Evolutionary conservation across 2,329 filamentous ascomycete genomes (phyloP).

Genomic region (Calonectria montana): DNA sequence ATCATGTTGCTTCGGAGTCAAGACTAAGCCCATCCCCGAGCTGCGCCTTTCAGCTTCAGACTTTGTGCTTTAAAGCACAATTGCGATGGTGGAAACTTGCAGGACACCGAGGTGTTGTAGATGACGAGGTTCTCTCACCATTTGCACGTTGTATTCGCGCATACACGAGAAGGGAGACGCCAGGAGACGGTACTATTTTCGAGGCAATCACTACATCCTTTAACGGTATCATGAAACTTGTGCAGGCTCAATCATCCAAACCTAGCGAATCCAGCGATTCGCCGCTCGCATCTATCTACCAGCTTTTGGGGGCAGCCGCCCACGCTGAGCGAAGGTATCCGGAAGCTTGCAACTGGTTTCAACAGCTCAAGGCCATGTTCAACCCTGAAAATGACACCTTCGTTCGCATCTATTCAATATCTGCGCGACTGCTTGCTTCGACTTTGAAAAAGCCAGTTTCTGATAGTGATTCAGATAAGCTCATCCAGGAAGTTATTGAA

Average conservation of each 20-base stretch:
- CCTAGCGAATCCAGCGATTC: conserved; percentile 53
- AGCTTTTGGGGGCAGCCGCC: conserved; percentile 63
- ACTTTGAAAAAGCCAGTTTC: conserved; percentile 58
- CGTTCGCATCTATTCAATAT: conserved; percentile 62
- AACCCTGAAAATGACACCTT: conserved; percentile 56
- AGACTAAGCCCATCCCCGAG: conserved; percentile 67
- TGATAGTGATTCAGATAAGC: conserved; percentile 51
- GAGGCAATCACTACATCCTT: conserved; percentile 48
- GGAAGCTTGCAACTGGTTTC: conserved; percentile 68
- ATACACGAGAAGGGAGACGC: conserved; percentile 65
- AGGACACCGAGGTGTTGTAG: conserved; percentile 67
- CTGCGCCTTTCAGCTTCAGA: conserved; percentile 71
- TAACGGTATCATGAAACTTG: conserved; percentile 44
- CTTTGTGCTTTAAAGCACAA: conserved; percentile 70
- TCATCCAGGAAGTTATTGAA: conserved; percentile 62
- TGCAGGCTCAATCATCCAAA: conserved; percentile 49
- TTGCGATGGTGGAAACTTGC: conserved; percentile 75
- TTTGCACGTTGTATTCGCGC: conserved; percentile 72
- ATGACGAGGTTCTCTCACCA: conserved; percentile 74
- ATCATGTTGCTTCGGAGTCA: conserved; percentile 64
- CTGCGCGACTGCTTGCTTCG: conserved; percentile 66
- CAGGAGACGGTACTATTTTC: conserved; percentile 51
- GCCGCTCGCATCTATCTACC: conserved; percentile 61
- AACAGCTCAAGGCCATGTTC: conserved; percentile 55
- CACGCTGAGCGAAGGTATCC: conserved; percentile 57